Base-by-base conservation (phyloP, 1,139 yeast genomes). In the Suhomyces chickasaworum region DNA sequence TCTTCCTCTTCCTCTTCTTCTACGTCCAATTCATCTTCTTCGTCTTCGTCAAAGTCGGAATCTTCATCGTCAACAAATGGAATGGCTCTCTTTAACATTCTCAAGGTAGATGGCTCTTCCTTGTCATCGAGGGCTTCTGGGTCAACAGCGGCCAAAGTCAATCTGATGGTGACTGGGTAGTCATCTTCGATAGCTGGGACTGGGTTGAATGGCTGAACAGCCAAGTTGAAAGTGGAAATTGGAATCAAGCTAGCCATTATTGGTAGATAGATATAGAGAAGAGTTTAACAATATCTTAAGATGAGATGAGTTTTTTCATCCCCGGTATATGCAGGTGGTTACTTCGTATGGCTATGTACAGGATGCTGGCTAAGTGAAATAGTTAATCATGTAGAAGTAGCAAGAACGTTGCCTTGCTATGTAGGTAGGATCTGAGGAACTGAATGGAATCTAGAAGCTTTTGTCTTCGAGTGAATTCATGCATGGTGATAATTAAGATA, bases 111-210 rank as follows among this genome's bases (percentile, higher is more conserved):
- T 56, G 98, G 98, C 58, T 78, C 82, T 56, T 78, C 84, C 62
- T 88, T 88, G 63, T 88, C 95, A 61, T 87, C 89, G 51, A 82
- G 80, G 36, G 86, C 74, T 63, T 83, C 88, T 53, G 97, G 96
- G 71, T 93, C 97, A 61, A 93, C 78, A 50, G 99, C 96, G 57
- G 97, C 99, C 80, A 93, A 81, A 48, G 98, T 91, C 63, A 93
- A 69, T 71, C 96, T 87, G 58, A 93, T 82, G 54, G 97, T 85
- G 55, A 88, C 86, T 45, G 97, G 97, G 65, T 83, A 84, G 52
- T 87, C 95, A 48, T 84, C 86, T 56, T 85, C 87, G 63, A 87
- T 82, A 53, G 97, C 96, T 51, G 91, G 90, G 42, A 83, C 83
- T 56, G 97, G 96, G 57, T 80, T 73, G 64, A 86, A 93, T 61